Conservation (phyloP, 2,329 filamentous ascomycete genomes). For the Taxawa tesnikishii region DNA sequence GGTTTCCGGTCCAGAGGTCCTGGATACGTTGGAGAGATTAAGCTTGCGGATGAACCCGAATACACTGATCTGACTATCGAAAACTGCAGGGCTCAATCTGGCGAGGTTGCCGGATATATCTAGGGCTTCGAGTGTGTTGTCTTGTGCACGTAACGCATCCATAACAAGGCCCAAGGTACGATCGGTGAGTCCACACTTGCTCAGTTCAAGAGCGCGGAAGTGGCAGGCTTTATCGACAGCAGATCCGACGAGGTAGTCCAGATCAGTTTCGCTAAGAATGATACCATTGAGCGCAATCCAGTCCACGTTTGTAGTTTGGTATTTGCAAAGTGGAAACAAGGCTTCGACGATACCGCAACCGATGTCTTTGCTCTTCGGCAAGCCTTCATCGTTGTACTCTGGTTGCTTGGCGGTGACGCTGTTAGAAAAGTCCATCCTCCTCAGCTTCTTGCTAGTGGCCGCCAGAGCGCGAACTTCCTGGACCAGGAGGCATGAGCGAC, state of each 20-base stretch:
- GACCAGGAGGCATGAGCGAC: constrained; percentile 46
- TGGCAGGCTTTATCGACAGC: constrained; percentile 53
- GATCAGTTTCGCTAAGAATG: constrained; percentile 56
- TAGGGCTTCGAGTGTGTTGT: constrained; percentile 53
- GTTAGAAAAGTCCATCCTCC: constrained; percentile 53
- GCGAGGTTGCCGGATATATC: constrained; percentile 57
- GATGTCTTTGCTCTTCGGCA: constrained; percentile 37
- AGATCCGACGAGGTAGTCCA: constrained; percentile 56
- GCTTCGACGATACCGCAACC: constrained; percentile 60
- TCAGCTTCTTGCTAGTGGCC: constrained; percentile 50
- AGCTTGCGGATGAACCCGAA: constrained; percentile 55
- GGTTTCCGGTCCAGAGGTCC: constrained; percentile 50
- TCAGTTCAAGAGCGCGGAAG: constrained; percentile 55
- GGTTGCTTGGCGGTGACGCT: constrained; percentile 44
- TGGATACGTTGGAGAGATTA: constrained; percentile 52
- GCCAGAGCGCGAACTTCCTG: constrained; percentile 58
- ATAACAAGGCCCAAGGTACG: constrained; percentile 49
- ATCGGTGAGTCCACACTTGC: constrained; percentile 48
- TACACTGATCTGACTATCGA: constrained; percentile 54
- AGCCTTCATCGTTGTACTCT: constrained; percentile 31
- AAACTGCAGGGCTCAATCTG: constrained; percentile 49
- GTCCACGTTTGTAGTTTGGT: constrained; percentile 55
- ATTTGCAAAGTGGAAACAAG: constrained; percentile 54
- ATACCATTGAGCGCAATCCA: constrained; percentile 60
- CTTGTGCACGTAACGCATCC: constrained; percentile 51